phyloP scores from a whole-genome alignment of 139 green algal genomes.

The Chlorella sp. region DNA sequence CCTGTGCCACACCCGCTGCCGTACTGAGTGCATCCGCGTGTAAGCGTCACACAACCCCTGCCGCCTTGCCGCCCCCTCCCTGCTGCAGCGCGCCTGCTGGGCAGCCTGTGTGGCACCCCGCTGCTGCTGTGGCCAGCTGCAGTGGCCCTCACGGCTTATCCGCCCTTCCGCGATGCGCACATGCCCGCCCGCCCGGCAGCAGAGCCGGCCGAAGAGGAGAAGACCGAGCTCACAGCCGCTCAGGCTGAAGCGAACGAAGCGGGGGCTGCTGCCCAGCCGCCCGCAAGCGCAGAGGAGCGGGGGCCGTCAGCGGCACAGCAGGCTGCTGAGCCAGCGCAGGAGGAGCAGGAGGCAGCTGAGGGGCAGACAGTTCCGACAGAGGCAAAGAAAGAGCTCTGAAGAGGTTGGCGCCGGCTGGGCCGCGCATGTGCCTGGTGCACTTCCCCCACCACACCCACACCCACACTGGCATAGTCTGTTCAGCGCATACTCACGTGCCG shows the following conservation, averaged over 20 bases:
- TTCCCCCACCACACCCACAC: no score
- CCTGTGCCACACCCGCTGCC: not conserved
- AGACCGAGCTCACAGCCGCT: not conserved
- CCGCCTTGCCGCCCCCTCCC: not conserved
- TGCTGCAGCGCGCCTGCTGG: not conserved
- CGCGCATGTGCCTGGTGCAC: no score
- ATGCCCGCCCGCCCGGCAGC: not conserved
- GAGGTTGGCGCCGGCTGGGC: no score
- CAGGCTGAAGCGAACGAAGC: no score
- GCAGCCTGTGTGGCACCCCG: not conserved
- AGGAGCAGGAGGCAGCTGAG: not conserved
- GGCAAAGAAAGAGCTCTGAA: not conserved
- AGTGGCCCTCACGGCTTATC: not conserved
- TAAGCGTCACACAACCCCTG: not conserved
- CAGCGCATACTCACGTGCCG: not conserved
- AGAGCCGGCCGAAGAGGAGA: not conserved
- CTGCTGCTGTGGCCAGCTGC: not conserved
- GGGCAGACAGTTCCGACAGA: not conserved
- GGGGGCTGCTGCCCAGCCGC: no score
- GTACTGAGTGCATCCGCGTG: not conserved
- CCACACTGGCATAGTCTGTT: no score
- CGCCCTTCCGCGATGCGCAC: not conserved
- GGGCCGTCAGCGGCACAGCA: not conserved
- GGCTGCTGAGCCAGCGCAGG: not conserved
- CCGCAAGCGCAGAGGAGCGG: not conserved